Base-by-base conservation (phyloP, 2,329 filamentous ascomycete genomes). In the Diaporthe ilicicola region DNA sequence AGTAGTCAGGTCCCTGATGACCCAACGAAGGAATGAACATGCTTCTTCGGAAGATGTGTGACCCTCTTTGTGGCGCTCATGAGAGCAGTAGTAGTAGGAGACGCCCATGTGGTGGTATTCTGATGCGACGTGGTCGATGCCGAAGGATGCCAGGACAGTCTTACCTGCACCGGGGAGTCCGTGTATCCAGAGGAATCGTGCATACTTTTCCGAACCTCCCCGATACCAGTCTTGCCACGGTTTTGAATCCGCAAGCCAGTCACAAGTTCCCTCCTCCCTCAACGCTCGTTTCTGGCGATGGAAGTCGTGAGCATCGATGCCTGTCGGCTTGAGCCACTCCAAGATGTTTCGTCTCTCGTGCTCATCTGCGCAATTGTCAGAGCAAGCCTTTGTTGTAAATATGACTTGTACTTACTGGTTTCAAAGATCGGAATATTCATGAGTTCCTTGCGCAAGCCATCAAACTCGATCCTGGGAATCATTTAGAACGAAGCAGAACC, bases 121-220 rank as follows among this genome's bases (percentile, higher is more conserved):
- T 1, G 7, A 17, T 8, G 6, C 24, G 37, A 70, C 46, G 5
- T 64, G 1, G n/a, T 59, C 69, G 19, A 67, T 70, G 12, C 55
- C 48, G n/a, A 32, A 67, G 0, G 69, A 67, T 17, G 69, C 69
- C 3, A 70, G 53, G 5, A 70, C 55, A 15, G 69, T 70, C 19
- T 70, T 70, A 1, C 61, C 69, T 9, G 61, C 48, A 0, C 69
- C 69, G 10, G 61, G 13, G 4, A 70, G 61, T 15, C 69, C 69
- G 15, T 51, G 39, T 4, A 70, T 67, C 69, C 69, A 70, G 32
- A 70, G 29, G 34, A 70, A 70, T 1, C 69, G 61, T 53, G 51
- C 12, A 17, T 34, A 0, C 0, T 4, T 5, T 1, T 17, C 3
- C 2, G 69, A 66, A 12, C 61, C 51, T 7, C 69, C 69, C 3